phyloP scores from a whole-genome alignment of 73 alveolate genomes.

The Paramecium octaurelia region DNA sequence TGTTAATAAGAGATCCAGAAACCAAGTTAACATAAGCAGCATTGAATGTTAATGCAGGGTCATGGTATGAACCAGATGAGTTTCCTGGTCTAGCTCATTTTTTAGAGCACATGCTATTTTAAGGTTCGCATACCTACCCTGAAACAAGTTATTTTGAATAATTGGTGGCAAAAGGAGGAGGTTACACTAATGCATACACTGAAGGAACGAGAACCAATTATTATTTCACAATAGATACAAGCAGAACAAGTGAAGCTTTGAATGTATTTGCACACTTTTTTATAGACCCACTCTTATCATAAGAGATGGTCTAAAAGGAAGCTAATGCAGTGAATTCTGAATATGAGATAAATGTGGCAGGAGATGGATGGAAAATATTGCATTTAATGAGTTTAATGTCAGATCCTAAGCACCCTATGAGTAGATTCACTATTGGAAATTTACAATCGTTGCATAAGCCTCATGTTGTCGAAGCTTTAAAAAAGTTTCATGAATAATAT shows the following conservation, averaged over 20 bases:
- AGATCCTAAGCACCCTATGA: background rate
- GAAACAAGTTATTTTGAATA: conserved; percentile 35
- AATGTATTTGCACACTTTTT: conserved; percentile 47
- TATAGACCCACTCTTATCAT: conserved; percentile 44
- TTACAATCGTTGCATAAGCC: background rate
- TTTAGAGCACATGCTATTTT: conserved; percentile 71
- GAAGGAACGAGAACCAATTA: conserved; percentile 44
- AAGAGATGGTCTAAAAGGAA: conserved; percentile 38
- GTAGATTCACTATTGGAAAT: conserved; percentile 26
- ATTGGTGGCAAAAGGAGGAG: conserved; percentile 48
- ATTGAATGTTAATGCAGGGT: conserved; percentile 72
- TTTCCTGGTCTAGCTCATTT: conserved; percentile 72
- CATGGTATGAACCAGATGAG: conserved; percentile 67
- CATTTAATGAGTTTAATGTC: background rate
- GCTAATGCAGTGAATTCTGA: conserved; percentile 61
- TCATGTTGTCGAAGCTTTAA: conserved; percentile 7
- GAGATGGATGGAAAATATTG: conserved; percentile 51
- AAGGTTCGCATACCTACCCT: conserved; percentile 58
- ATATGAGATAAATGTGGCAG: conserved; percentile 16
- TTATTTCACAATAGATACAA: background rate
- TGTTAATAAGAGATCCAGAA: conserved; percentile 67
- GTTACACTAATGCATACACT: conserved; percentile 52
- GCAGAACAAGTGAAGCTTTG: conserved; percentile 18
- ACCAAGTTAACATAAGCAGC: conserved; percentile 74
- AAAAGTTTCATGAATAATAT: background rate